phyloP scores from a whole-genome alignment of 306 rosid genomes.

The Pterocarpus macrocarpus region DNA sequence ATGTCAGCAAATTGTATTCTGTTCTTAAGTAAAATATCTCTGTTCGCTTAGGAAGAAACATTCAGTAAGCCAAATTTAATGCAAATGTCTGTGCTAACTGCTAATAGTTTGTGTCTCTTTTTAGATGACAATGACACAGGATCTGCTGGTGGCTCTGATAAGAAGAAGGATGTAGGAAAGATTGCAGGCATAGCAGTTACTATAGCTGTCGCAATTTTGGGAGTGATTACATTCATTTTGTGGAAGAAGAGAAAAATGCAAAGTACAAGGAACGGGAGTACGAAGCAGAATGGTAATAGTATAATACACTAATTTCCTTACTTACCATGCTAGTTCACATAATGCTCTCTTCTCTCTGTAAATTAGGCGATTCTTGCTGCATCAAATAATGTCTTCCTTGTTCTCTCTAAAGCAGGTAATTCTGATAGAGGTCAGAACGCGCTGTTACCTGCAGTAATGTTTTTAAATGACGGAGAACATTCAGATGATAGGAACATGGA shows the following conservation, averaged over 20 bases:
- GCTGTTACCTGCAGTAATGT: slow-evolving; percentile 51
- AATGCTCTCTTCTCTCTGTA: neutral
- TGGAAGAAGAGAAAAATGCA: slow-evolving; percentile 53
- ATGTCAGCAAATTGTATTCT: neutral
- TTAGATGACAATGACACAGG: slow-evolving; percentile 42
- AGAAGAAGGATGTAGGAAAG: slow-evolving; percentile 33
- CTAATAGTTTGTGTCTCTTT: neutral
- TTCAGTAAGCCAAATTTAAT: neutral
- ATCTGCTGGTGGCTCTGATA: slow-evolving; percentile 45
- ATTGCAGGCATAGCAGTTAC: slow-evolving; percentile 49
- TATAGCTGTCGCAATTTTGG: slow-evolving; percentile 47
- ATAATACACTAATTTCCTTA: too few relatives aligned
- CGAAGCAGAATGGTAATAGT: slow-evolving; percentile 42
- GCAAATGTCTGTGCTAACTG: neutral
- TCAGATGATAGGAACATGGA: slow-evolving; percentile 49
- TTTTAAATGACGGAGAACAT: slow-evolving; percentile 52
- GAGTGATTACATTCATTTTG: slow-evolving; percentile 48
- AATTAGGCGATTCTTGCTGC: neutral
- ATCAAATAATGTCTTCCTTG: slow-evolving; percentile 10
- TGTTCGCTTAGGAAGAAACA: neutral
- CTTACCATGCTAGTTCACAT: neutral
- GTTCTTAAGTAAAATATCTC: neutral
- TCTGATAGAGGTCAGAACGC: slow-evolving; percentile 58
- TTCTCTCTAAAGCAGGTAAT: slow-evolving; percentile 46
- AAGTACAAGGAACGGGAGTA: slow-evolving; percentile 14